Base-by-base conservation (phyloP, 2,329 filamentous ascomycete genomes). In the Hymenoscyphus fructigenus region DNA sequence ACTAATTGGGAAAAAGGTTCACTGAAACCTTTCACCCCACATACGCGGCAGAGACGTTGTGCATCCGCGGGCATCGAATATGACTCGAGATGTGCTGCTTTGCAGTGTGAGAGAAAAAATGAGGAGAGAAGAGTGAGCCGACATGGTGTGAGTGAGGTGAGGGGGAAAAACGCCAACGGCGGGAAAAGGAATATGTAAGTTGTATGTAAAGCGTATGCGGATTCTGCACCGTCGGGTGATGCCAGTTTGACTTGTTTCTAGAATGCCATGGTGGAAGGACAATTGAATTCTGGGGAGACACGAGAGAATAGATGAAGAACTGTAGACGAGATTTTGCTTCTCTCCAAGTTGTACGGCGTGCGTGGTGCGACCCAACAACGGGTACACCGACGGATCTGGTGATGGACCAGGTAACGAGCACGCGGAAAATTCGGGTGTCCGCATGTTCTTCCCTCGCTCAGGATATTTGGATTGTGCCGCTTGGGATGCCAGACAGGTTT, bases 401-500 rank as follows among this genome's bases (percentile, higher is more conserved):
- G 67, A 68, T 67, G 64, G 59, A 58, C 65, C 57, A 28, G 29
- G 60, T 38, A 61, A 61, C 60, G 47, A 55, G 50, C 60, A 61
- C 60, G 63, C 66, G 68, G 69, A 72, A 65, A 67, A 65, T 68
- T 71, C 69, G 69, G 69, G 50, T 66, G 66, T 64, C 63, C 66
- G 69, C 66, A 68, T 71, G 66, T 41, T 66, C 57, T 28, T 57
- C 15, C 23, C 34, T 60, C 62, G 58, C 38, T 59, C 56, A 38
- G 60, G 63, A 60, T 56, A 63, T 50, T 41, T 68, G 63, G 64
- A 61, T 67, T 66, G 70, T 65, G 66, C 57, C 17, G 62, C 47
- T 28, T 29, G 32, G 44, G 12, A 23, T 61, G 47, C n/a, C 28
- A 50, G 23, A 53, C 47, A 53, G 20, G 47, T 53, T 6, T 23